Conservation (phyloP, 208 protist species). For the Strigomonas galati region DNA sequence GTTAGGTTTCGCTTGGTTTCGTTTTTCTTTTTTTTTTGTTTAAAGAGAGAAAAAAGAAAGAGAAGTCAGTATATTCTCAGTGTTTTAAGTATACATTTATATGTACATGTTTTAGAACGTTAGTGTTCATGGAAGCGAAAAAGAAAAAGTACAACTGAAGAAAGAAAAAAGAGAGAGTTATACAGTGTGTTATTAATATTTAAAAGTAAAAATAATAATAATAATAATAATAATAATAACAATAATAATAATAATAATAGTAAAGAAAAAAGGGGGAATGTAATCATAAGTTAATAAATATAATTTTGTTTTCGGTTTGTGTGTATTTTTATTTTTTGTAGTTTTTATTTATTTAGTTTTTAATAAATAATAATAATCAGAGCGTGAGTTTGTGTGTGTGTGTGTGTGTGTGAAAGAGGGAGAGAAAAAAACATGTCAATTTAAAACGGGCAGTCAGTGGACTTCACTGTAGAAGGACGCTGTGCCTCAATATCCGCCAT, state of each 20-base stretch:
- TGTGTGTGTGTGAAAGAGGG: neutral
- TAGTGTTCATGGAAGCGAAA: neutral
- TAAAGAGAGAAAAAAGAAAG: neutral
- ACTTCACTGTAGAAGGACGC: constrained; percentile 35
- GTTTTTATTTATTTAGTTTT: neutral
- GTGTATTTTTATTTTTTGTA: neutral
- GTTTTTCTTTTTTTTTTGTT: constrained; percentile 17
- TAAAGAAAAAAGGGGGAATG: neutral
- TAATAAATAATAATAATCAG: neutral
- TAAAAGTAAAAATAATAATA: constrained; percentile 10
- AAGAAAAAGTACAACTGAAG: constrained; percentile 11
- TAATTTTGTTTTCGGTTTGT: neutral
- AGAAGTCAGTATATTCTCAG: no score
- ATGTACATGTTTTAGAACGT: neutral
- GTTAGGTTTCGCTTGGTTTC: neutral
- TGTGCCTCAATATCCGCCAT: constrained; percentile 53
- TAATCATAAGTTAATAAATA: neutral
- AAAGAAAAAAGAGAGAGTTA: constrained; percentile 8
- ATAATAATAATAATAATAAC: constrained; percentile 6
- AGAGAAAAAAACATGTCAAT: neutral
- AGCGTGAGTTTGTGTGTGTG: neutral
- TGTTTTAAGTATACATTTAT: no score
- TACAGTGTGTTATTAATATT: constrained; percentile 1
- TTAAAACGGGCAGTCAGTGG: constrained; percentile 63
- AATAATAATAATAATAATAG: neutral